A percentile compares a stretch with the other conserved stretches of the same genome.
Conservation (phyloP, 1,284 basidiomycete species). For the Tilletia caries region DNA sequence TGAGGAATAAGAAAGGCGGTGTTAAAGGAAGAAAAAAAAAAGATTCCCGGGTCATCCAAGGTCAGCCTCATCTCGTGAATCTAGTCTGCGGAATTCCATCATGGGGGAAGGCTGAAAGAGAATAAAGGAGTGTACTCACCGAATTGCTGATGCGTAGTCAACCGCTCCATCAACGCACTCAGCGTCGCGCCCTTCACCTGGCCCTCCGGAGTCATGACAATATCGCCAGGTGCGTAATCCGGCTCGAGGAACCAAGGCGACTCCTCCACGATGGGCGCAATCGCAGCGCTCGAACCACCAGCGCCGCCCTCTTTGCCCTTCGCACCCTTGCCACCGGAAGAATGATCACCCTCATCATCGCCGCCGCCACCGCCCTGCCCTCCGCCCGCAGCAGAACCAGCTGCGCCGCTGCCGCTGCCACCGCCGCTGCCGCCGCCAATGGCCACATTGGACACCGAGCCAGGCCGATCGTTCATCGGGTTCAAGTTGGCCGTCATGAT, state of each 20-base stretch:
- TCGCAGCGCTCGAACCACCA: neutral
- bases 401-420: neutral
- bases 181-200: conserved; percentile 80
- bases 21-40: conserved; percentile 18
- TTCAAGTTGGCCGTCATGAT: neutral
- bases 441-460: neutral
- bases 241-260: conserved; percentile 73
- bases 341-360: neutral
- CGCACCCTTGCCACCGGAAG: neutral
- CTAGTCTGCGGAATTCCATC: no score
- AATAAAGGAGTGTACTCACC: no score
- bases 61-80: no score
- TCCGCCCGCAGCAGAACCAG: neutral
- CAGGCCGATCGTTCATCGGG: neutral
- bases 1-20: neutral
- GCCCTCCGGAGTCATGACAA: conserved; percentile 70
- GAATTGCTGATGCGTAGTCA: conserved; percentile 70
- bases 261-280: conserved; percentile 52
- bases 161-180: conserved; percentile 75
- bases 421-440: neutral
- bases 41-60: conserved; percentile 18
- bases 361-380: neutral
- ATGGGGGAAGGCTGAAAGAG: no score
- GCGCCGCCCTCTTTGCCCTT: neutral
- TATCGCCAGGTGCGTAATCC: conserved; percentile 74